Conservation (phyloP, 768 basidiomycete species). For the Cystoderma amianthinum region DNA sequence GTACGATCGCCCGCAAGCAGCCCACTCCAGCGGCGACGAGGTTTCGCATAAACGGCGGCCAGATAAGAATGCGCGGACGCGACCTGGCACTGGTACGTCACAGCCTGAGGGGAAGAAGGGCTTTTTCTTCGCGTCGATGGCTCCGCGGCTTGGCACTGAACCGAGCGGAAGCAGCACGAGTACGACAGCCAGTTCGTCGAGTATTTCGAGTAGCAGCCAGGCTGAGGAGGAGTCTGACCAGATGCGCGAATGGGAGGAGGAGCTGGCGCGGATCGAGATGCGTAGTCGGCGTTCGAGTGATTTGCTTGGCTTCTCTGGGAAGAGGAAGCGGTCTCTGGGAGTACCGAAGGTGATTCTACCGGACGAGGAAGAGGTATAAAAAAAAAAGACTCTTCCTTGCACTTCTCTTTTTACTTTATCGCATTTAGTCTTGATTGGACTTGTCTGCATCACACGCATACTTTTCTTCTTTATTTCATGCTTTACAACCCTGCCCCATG, state of each 20-base stretch:
- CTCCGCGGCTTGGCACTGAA: slow-evolving; percentile 9
- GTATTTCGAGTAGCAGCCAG: slow-evolving; percentile 15
- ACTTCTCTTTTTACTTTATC: too few relatives aligned
- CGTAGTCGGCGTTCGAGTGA: slow-evolving; percentile 47
- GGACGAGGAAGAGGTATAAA: slow-evolving; percentile 7
- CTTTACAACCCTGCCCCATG: not conserved
- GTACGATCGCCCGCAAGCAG: slow-evolving; percentile 10
- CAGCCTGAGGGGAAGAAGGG: slow-evolving; percentile 4
- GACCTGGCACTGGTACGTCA: slow-evolving; percentile 6
- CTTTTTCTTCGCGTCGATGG: slow-evolving; percentile 10
- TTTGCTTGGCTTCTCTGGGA: slow-evolving; percentile 36
- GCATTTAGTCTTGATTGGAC: slow-evolving; percentile 2
- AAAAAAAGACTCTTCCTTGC: slow-evolving; percentile 2
- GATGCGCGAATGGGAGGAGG: slow-evolving; percentile 72
- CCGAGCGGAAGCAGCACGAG: slow-evolving; percentile 28
- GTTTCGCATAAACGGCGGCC: slow-evolving; percentile 2
- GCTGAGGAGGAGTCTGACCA: slow-evolving; percentile 23
- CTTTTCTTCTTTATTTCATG: not conserved
- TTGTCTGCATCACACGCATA: slow-evolving; percentile 3
- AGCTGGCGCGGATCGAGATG: slow-evolving; percentile 64
- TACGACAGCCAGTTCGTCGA: slow-evolving; percentile 22
- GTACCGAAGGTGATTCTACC: slow-evolving; percentile 11
- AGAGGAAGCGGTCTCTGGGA: slow-evolving; percentile 23
- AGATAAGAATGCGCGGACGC: not conserved
- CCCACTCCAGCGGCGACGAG: slow-evolving; percentile 7